Evolutionary conservation across 2,329 filamentous ascomycete species (phyloP).

Genomic region (Fusarium aywerte): DNA sequence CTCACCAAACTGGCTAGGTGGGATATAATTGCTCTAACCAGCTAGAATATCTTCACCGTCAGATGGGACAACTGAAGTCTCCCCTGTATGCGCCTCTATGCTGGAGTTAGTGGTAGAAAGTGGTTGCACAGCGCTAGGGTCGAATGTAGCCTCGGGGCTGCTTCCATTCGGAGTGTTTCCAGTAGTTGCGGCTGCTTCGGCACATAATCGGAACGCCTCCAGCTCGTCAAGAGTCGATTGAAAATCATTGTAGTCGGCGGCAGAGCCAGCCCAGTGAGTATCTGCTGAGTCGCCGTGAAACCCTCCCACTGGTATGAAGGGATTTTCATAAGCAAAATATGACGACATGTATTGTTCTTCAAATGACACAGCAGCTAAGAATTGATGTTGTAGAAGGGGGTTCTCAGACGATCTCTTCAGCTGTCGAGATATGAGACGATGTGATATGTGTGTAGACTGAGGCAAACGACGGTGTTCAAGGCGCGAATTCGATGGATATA

Average conservation of each 20-base stretch:
- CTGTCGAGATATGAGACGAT: not conserved
- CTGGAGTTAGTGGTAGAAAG: not conserved
- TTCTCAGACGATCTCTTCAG: not conserved
- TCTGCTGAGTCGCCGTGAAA: not conserved
- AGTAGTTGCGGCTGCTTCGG: not conserved
- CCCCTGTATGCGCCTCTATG: not conserved
- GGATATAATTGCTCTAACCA: constrained; percentile 1
- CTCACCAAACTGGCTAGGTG: not conserved
- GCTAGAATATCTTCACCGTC: not conserved
- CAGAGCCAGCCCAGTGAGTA: not conserved
- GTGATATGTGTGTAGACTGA: not conserved
- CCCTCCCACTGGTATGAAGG: not conserved
- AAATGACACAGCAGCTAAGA: not conserved
- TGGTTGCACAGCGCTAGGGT: not conserved
- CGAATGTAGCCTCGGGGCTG: no score
- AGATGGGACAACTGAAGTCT: not conserved
- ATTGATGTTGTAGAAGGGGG: not conserved
- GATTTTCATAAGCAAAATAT: not conserved
- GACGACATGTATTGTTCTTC: not conserved
- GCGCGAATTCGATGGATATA: not conserved
- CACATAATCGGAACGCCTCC: not conserved
- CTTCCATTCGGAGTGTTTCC: not conserved
- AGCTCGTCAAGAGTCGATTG: not conserved
- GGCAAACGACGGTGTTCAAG: not conserved
- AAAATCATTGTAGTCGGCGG: not conserved